Evolutionary conservation across 305 asterid genomes (phyloP), one percentile per base, ranked within the genome.

Genomic region (Fraxinus nigra): DNA sequence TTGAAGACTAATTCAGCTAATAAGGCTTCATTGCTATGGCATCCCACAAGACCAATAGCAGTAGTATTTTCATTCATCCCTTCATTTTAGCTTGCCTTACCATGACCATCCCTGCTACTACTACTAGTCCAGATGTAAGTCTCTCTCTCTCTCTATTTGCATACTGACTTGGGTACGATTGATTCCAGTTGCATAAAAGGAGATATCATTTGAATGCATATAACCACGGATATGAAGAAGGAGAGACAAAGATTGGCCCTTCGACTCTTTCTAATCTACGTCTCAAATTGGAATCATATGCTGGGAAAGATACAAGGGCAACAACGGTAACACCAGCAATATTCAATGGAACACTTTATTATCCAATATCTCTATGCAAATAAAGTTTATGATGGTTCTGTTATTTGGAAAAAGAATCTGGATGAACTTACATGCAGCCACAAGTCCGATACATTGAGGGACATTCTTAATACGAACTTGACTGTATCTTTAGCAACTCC

Each of bases 391-490:
- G 69, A 2, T 10, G 30, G 69, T 59, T 59, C 69, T 18, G 69
- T 59, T 59, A 59, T 59, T 59, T 59, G 69, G 69, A 59, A 59
- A 56, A 59, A 59, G 69, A 59, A 59, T 59, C 28, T 59, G 69
- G 69, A 59, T 20, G 69, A 20, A 59, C 30, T 59, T 59, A 8
- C 28, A 1, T 59, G 69, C 30, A 3, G 30, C 69, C 69, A 5
- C 26, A 59, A 54, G 22, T 54, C 63, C 63, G 63, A 59, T 20
- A 59, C 67, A 56, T 56, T 20, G 67, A 56, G 67, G 28, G 28
- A 18, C 67, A 13, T 77, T 1, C 43, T 8, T n/a, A 90, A 90
- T 67, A 85, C 34, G 26, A 88, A 87, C 24, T 34, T 13, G 9
- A 34, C 79, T 1, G 46, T 63, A 63, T 67, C 92, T 0, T 85